These are phyloP conservation scores for Zalaria sp. DNA, from an alignment of 2,329 filamentous ascomycete species.

Conservation along the genomic window DNA sequence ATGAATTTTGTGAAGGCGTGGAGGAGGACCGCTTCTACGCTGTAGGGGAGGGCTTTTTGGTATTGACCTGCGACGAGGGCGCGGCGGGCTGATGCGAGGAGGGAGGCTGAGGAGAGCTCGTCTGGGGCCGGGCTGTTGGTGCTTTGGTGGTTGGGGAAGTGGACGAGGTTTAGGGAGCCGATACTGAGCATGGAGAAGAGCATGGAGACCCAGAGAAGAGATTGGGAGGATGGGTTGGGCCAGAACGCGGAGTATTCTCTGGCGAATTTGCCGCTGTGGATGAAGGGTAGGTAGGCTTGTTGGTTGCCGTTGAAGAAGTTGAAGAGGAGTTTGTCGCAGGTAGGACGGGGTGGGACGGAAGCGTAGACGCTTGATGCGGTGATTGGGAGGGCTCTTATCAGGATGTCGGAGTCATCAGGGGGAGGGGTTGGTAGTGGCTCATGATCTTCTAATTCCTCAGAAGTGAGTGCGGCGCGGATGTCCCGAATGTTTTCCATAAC, in stretches of 20 bases:
- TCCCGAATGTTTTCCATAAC: slow-evolving; percentile 3
- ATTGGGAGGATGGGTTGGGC: not conserved
- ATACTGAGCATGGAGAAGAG: slow-evolving; percentile 4
- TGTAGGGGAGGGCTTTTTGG: slow-evolving; percentile 1
- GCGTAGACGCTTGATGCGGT: not conserved
- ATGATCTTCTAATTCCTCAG: not conserved
- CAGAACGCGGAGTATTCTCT: slow-evolving; percentile 5
- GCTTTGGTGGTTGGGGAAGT: no score
- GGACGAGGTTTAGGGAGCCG: not conserved
- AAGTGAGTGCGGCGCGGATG: slow-evolving; percentile 1
- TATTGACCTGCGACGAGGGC: slow-evolving; percentile 2
- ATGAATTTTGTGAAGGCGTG: slow-evolving; percentile 1
- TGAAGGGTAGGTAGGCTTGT: not conserved
- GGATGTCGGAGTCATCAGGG: no score
- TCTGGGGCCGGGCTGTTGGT: no score
- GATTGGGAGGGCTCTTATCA: no score
- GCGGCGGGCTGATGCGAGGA: not conserved
- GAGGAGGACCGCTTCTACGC: slow-evolving; percentile 3
- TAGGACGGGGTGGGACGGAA: not conserved
- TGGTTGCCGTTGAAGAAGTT: not conserved
- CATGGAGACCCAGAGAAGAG: slow-evolving; percentile 3
- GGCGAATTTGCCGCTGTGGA: slow-evolving; percentile 3
- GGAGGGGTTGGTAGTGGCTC: not conserved
- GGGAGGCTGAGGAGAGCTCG: not conserved
- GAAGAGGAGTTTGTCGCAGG: not conserved